Percentiles rank a stretch among this genome's conserved stretches.
Evolutionary conservation across 306 rosid species (phyloP).

Genomic region (Acacia acuminata): DNA sequence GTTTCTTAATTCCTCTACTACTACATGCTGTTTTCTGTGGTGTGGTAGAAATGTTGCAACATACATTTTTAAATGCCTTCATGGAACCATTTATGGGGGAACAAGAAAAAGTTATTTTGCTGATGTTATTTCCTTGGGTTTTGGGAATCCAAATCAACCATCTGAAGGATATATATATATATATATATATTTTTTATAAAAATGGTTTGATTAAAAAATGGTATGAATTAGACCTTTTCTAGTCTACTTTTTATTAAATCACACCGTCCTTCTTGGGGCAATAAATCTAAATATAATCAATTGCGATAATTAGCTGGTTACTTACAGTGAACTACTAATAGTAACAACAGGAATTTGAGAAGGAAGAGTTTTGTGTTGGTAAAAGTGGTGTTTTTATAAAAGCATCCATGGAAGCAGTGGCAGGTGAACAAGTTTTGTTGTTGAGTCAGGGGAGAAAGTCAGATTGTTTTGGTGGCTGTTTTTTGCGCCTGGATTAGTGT

Average conservation of each 20-base stretch:
- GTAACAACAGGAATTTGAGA: constrained; percentile 3
- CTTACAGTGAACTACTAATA: background rate
- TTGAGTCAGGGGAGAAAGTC: background rate
- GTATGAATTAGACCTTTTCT: background rate
- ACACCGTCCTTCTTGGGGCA: background rate
- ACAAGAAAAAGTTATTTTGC: background rate
- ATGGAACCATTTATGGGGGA: background rate
- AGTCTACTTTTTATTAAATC: background rate
- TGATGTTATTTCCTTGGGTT: background rate
- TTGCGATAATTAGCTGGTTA: background rate
- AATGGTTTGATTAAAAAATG: background rate
- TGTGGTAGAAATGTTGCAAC: background rate
- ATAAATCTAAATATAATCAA: background rate
- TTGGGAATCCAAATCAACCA: constrained; percentile 16
- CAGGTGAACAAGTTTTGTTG: background rate
- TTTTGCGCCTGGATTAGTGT: background rate
- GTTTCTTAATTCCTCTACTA: background rate
- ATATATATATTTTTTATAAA: background rate
- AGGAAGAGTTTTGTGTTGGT: background rate
- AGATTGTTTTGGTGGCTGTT: background rate
- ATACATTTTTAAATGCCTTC: background rate
- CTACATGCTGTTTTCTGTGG: background rate
- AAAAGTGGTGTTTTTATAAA: background rate
- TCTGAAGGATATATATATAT: background rate
- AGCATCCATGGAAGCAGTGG: background rate